phyloP scores from a whole-genome alignment of 2,329 filamentous ascomycete genomes.

The Berkeleyomyces rouxiae region DNA sequence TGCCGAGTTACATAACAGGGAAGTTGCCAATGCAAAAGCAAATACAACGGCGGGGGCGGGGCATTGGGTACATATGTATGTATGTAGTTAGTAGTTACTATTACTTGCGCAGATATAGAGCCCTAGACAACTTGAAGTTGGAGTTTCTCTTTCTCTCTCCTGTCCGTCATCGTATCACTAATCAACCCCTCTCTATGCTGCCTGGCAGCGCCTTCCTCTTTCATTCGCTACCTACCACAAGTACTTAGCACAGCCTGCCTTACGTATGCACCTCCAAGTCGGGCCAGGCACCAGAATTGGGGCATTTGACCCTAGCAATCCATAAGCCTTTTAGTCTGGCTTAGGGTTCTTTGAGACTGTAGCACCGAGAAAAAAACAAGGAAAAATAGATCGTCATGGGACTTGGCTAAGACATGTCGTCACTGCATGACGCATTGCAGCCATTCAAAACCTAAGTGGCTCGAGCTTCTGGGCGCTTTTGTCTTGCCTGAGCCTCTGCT shows the following conservation, averaged over 20 bases:
- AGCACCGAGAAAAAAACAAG: no score
- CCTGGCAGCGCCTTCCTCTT: not conserved
- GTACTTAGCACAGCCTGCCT: not conserved
- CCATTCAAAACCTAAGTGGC: not conserved
- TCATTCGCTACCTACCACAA: not conserved
- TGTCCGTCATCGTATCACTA: not conserved
- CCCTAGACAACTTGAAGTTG: no score
- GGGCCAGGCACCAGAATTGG: not conserved
- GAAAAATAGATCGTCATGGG: not conserved
- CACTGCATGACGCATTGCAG: not conserved
- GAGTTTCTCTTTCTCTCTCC: not conserved
- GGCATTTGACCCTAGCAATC: not conserved
- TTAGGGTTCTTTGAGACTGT: not conserved
- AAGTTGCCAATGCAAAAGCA: not conserved
- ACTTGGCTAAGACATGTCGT: not conserved
- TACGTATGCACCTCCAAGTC: not conserved
- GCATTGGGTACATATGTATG: slow-evolving; percentile 1
- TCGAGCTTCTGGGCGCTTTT: not conserved
- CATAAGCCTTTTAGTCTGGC: no score
- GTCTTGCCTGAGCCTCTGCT: not conserved
- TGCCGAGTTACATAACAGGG: not conserved
- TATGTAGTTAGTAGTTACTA: not conserved
- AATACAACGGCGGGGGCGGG: slow-evolving; percentile 9
- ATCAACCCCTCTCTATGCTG: not conserved
- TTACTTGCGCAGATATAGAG: no score